phyloP scores from a whole-genome alignment of 2,329 filamentous ascomycete genomes.

The Cercospora nicotianae region DNA sequence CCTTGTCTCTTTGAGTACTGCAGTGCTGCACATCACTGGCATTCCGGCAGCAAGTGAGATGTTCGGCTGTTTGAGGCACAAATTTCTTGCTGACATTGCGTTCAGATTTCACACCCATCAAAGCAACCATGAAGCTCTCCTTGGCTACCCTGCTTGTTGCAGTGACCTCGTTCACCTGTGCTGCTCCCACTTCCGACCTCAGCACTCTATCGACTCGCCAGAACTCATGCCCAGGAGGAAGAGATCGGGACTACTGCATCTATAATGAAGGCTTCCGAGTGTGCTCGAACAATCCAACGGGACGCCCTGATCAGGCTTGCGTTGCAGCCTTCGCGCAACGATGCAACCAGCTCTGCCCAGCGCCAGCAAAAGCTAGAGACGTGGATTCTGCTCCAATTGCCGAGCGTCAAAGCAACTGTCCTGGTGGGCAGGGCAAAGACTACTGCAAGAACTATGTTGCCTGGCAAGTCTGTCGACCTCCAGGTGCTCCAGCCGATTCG shows the following conservation, averaged over 20 bases:
- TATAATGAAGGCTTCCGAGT: background rate
- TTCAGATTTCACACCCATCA: background rate
- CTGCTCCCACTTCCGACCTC: background rate
- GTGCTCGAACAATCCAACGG: background rate
- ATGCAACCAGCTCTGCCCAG: background rate
- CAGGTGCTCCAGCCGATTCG: background rate
- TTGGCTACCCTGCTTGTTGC: background rate
- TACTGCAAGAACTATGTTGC: background rate
- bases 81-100: background rate
- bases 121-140: background rate
- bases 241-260: background rate
- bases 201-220: background rate
- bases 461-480: background rate
- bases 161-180: background rate
- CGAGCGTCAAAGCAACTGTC: background rate
- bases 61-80: background rate
- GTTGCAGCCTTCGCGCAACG: background rate
- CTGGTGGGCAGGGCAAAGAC: background rate
- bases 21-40: background rate
- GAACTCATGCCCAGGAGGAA: background rate
- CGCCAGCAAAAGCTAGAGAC: background rate
- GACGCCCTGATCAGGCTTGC: background rate
- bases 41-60: background rate
- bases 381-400: background rate
- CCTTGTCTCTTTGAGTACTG: background rate